Evolutionary conservation across 2,329 filamentous ascomycete genomes (phyloP).

Genomic region (Bipolaris victoriae): DNA sequence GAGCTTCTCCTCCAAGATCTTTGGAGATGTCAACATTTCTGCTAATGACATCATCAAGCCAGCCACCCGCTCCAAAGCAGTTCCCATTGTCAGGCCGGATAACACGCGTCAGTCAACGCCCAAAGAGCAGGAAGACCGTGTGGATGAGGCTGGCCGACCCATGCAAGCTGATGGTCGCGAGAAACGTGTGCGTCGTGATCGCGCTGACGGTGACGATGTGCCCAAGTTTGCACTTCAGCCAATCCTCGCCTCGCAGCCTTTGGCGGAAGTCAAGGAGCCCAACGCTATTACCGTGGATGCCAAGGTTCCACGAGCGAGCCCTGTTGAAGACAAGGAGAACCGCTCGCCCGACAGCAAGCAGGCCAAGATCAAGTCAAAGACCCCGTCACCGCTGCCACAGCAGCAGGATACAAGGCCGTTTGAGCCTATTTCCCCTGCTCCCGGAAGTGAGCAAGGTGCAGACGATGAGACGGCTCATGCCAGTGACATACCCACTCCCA

Average conservation of each 20-base stretch:
- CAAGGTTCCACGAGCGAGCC: slow-evolving; percentile 30
- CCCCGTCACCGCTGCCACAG: slow-evolving; percentile 31
- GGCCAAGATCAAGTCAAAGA: slow-evolving; percentile 34
- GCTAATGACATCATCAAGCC: slow-evolving; percentile 68
- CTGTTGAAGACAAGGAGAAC: slow-evolving; percentile 48
- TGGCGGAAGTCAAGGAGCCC: slow-evolving; percentile 36
- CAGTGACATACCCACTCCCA: slow-evolving; percentile 38
- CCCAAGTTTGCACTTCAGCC: slow-evolving; percentile 70
- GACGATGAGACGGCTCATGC: slow-evolving; percentile 36
- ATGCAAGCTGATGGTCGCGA: slow-evolving; percentile 70
- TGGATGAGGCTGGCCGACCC: slow-evolving; percentile 65
- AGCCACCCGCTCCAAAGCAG: slow-evolving; percentile 76
- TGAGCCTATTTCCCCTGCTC: slow-evolving; percentile 18
- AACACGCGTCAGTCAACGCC: slow-evolving; percentile 49
- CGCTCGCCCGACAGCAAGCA: slow-evolving; percentile 36
- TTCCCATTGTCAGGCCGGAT: slow-evolving; percentile 76
- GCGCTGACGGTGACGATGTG: slow-evolving; percentile 72
- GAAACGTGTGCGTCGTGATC: slow-evolving; percentile 74
- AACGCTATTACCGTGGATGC: slow-evolving; percentile 30
- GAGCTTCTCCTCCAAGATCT: slow-evolving; percentile 44
- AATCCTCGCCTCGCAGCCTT: slow-evolving; percentile 47
- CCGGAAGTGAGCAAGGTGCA: slow-evolving; percentile 18
- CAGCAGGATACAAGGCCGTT: slow-evolving; percentile 14
- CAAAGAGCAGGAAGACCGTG: slow-evolving; percentile 39
- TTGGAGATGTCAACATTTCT: slow-evolving; percentile 58